Conservation (phyloP, 1,139 yeast genomes). For the Blastobotrys buckinghamii region DNA sequence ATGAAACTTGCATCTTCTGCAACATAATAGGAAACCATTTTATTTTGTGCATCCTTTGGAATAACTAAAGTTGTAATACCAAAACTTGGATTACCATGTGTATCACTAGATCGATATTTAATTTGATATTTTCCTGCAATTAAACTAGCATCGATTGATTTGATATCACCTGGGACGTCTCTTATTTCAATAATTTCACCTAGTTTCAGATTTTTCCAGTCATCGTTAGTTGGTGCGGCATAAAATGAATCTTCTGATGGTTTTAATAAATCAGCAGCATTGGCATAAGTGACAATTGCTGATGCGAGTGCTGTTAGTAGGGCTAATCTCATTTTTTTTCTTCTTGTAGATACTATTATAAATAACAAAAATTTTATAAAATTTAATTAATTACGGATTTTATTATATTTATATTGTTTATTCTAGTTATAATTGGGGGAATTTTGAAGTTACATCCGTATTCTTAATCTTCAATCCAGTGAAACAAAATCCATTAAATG, state of each 20-base stretch:
- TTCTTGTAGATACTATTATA: no score
- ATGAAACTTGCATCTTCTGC: conserved; percentile 27
- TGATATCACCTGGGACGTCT: conserved; percentile 11
- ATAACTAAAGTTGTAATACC: conserved; percentile 28
- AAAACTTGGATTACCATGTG: conserved; percentile 24
- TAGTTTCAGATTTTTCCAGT: conserved; percentile 3
- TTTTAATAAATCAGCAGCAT: neutral
- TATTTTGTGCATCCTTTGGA: conserved; percentile 18
- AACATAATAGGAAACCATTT: conserved; percentile 27
- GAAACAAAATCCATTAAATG: no score
- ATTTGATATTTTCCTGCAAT: conserved; percentile 20
- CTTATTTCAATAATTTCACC: conserved; percentile 21
- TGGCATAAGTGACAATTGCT: neutral
- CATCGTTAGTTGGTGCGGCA: conserved; percentile 20
- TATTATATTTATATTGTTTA: no score
- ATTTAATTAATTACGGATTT: no score
- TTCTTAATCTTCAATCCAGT: no score
- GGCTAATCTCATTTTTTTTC: neutral
- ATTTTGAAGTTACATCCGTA: no score
- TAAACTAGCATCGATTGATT: neutral
- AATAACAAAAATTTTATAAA: neutral
- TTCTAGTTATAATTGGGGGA: no score
- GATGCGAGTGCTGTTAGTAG: conserved; percentile 1
- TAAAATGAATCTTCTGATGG: conserved; percentile 24
- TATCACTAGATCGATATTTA: conserved; percentile 24